Evolutionary conservation across 768 basidiomycete species (phyloP).

Genomic region (Cystobasidium onofrii): DNA sequence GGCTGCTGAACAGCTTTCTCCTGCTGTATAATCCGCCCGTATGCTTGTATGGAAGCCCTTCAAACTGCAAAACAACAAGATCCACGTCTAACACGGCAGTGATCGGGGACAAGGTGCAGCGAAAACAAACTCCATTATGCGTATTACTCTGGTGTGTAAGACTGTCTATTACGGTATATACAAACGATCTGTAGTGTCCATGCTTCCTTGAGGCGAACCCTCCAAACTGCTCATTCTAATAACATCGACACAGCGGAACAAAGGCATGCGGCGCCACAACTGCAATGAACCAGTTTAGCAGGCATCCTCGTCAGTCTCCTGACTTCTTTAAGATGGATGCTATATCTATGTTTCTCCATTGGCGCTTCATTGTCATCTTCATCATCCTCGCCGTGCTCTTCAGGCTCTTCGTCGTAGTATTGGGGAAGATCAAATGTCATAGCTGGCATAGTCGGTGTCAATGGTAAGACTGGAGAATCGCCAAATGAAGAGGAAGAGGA

Average conservation of each 20-base stretch:
- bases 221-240: neutral
- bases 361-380: neutral
- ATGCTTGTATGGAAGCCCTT: neutral
- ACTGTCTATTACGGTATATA: neutral
- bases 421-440: neutral
- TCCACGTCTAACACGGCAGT: too few species aligned
- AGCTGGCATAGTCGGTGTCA: constrained; percentile 6
- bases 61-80: neutral
- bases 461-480: neutral
- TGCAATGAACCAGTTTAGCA: constrained; percentile 6
- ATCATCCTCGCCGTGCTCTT: neutral
- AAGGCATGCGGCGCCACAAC: constrained; percentile 11
- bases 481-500: neutral
- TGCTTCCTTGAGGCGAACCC: too few species aligned
- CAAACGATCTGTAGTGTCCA: neutral
- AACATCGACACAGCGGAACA: constrained; percentile 25
- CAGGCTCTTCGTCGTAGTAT: neutral
- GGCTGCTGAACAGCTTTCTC: too few species aligned
- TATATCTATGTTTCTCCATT: neutral
- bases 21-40: neutral
- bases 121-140: neutral
- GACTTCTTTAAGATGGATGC: constrained; percentile 6
- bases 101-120: neutral
- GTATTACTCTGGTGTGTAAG: neutral
- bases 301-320: neutral